A percentile compares a stretch with the other conserved stretches of the same genome.
Conservation (phyloP, 345 rosid genomes). For the Ceriops tagal region DNA sequence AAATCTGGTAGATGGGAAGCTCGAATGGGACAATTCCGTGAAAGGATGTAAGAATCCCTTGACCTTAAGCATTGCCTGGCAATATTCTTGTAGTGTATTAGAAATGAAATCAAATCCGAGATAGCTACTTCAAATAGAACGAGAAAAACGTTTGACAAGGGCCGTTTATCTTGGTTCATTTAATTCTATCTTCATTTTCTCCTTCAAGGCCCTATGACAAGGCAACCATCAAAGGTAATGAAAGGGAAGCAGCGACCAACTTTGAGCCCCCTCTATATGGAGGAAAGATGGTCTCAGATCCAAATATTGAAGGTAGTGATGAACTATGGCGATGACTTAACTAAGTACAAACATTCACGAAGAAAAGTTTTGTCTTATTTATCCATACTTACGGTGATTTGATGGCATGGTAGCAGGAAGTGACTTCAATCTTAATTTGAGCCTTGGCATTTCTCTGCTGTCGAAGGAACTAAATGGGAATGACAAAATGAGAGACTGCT, state of each 20-base stretch:
- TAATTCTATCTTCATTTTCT: constrained; percentile 42
- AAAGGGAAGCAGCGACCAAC: constrained; percentile 26
- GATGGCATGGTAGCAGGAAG: constrained; percentile 29
- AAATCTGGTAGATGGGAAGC: constrained; percentile 26
- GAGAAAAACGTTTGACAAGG: constrained; percentile 33
- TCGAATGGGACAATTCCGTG: constrained; percentile 22
- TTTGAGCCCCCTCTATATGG: constrained; percentile 49
- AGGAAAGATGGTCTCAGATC: constrained; percentile 41
- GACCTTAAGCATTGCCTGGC: background rate
- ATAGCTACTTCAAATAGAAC: constrained; percentile 1
- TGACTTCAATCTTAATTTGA: constrained; percentile 48
- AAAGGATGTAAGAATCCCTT: constrained; percentile 18
- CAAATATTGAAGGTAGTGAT: constrained; percentile 48
- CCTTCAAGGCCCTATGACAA: constrained; percentile 80
- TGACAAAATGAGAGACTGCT: constrained; percentile 7
- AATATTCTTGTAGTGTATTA: background rate
- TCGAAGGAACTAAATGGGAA: constrained; percentile 18
- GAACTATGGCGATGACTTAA: background rate
- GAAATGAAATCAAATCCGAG: background rate
- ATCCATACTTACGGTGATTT: background rate
- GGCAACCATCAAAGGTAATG: constrained; percentile 60
- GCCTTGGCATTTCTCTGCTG: constrained; percentile 24
- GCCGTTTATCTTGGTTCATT: constrained; percentile 19
- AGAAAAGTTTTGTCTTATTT: background rate
- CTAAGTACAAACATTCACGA: background rate